Base-by-base conservation (phyloP, 345 rosid genomes). In the Moricandia arvensis region DNA sequence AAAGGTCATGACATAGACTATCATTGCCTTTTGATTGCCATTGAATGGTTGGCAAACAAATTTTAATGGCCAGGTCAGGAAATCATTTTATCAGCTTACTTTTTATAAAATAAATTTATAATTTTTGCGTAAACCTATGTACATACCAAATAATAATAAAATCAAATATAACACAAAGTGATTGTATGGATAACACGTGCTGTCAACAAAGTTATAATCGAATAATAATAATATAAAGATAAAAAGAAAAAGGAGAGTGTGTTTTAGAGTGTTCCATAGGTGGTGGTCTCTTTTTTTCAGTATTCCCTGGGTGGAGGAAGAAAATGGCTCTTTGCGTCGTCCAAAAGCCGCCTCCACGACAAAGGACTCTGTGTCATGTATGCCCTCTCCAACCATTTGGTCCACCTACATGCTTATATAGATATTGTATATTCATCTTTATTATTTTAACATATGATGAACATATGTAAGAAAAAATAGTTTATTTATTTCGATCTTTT, bases 301-400 rank as follows among this genome's bases (percentile, higher is more conserved):
- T 43, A 24, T 13, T 17, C 63, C 55, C 59, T 34, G 31, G 53
- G 75, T 27, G 57, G 37, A 33, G 37, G 37, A 33, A 33, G 5
- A 65, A 38, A 59, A 79, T 87, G 87, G 68, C 92, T 87, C 87
- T 83, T 58, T 47, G 79, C 77, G n/a, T 65, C 37, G 81, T 64
- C 86, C 80, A 83, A 91, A 82, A 82, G 31, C 31, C 31, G 85
- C 82, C 83, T 79, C 82, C 6, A 66, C 34, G 34, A 7, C 43
- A 15, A 53, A 53, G 34, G 59, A 17, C 35, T 30, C 41, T 54
- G 75, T 18, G 31, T 33, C 63, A 33, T 69, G 31, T 71, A 38
- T 29, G 80, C 49, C 31, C 31, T 65, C 68, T 66, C 71, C 72
- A 29, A 66, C 75, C 66, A 55, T 71, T 71, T 64, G 61, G 31